Base-by-base conservation (phyloP, 148 eudicot species). In the Vaccinium darrowii region DNA sequence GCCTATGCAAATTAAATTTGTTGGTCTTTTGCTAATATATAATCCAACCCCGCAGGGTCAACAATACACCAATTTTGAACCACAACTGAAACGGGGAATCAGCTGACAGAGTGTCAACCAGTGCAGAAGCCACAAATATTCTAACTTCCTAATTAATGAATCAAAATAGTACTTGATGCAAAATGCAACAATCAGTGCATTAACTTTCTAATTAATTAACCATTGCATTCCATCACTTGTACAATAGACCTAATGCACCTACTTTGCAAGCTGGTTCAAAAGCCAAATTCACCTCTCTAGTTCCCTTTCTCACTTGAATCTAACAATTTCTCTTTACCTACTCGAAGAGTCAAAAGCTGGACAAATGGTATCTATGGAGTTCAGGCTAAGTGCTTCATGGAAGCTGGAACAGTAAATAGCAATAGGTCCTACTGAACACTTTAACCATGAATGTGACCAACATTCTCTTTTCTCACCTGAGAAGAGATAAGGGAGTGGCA, bases 361-460 rank as follows among this genome's bases (percentile, higher is more conserved):
- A 36, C 49, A 58, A 58, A 4, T 36, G 53, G 56, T 71, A 63
- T 39, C 36, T 23, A 50, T 27, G 62, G 43, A 78, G 62, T 23
- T 25, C 11, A 78, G 81, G 23, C 43, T 25, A 78, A 11, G 0
- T 78, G 81, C 62, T 43, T 53, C 81, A 25, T 27, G 62, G 62
- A 78, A 78, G 21, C 33, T 53, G 62, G 81, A 53, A 78, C 21
- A 53, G 43, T 27, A 78, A 25, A 52, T 53, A 78, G 81, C 62
- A 78, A 78, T 30, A 62, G 11, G 15, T 43, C 10, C 56, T 15
- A 43, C 52, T 36, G 33, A 79, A 79, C 12, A 51, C n/a, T 27
- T 25, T 15, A 27, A 79, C 60, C 5, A 25, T 15, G 63, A 54
- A 79, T 79, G 8, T 27, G 33, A 54, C 19, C 81, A 27, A 19